phyloP scores from a whole-genome alignment of 768 basidiomycete species.

The Rhizopogon vinicolor region DNA sequence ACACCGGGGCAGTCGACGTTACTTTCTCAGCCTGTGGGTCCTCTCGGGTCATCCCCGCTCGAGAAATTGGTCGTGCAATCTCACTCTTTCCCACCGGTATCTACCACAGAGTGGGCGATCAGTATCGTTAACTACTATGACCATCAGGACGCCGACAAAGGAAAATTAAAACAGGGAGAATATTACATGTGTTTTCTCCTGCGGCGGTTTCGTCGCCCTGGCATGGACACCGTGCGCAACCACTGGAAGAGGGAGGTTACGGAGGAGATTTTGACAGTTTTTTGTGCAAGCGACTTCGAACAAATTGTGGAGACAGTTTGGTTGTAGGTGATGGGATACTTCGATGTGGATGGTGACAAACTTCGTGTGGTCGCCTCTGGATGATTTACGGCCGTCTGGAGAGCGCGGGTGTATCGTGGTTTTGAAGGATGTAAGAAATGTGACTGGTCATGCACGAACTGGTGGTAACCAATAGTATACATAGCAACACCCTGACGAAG shows the following conservation, averaged over 20 bases:
- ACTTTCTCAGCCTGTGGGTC: not conserved
- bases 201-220: not conserved
- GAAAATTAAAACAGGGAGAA: not conserved
- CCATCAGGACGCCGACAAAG: not conserved
- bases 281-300: not conserved
- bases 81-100: not conserved
- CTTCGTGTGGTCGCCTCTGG: too few relatives aligned
- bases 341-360: too few relatives aligned
- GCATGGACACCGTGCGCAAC: not conserved
- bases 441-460: too few relatives aligned
- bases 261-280: not conserved
- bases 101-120: constrained; percentile 1
- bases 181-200: constrained; percentile 1
- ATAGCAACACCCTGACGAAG: too few relatives aligned
- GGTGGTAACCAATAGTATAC: too few relatives aligned
- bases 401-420: too few relatives aligned
- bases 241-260: not conserved
- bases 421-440: too few relatives aligned
- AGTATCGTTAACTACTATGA: not conserved
- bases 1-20: not conserved
- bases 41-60: not conserved
- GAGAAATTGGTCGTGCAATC: not conserved
- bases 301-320: not conserved
- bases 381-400: too few relatives aligned
- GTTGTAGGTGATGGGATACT: not conserved